Evolutionary conservation across 176 grass and related monocot genomes (phyloP).

Genomic region (Eleusine coracana): DNA sequence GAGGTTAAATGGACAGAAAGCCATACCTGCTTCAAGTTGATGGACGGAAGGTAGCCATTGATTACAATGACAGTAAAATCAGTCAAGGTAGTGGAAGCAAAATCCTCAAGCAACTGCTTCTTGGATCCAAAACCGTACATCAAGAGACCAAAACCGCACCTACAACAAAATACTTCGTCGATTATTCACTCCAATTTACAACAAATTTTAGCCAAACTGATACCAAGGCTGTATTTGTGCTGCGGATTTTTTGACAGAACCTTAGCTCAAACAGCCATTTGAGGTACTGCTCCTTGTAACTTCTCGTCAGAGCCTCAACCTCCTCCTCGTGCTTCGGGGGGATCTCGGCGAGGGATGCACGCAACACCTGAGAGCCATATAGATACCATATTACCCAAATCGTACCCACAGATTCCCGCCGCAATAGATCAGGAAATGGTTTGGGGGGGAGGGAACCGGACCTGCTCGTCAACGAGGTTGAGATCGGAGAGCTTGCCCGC

Average conservation of each 20-base stretch:
- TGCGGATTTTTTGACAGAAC: constrained; percentile 24
- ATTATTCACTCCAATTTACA: constrained; percentile 17
- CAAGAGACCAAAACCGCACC: constrained; percentile 76
- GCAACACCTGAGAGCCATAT: constrained; percentile 50
- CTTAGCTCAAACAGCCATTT: constrained; percentile 92
- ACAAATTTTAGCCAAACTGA: background rate
- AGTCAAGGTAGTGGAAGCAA: constrained; percentile 63
- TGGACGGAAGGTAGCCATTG: constrained; percentile 85
- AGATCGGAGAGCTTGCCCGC: constrained; percentile 71
- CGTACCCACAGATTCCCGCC: background rate
- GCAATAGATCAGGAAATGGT: background rate
- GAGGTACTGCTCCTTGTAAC: constrained; percentile 73
- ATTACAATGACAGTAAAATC: constrained; percentile 75
- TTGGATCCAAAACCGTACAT: constrained; percentile 99
- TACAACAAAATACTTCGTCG: constrained; percentile 5
- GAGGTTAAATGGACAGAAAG: background rate
- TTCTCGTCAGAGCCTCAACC: constrained; percentile 48
- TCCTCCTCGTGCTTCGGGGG: constrained; percentile 75
- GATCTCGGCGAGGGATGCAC: constrained; percentile 58
- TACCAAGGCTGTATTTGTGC: background rate
- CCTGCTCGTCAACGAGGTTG: constrained; percentile 82
- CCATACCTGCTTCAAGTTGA: constrained; percentile 85
- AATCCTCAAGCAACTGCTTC: constrained; percentile 83
- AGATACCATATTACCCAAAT: constrained; percentile 13
- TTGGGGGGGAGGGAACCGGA: background rate